Evolutionary conservation across 345 rosid species (phyloP).

Genomic region (Moricandia arvensis): DNA sequence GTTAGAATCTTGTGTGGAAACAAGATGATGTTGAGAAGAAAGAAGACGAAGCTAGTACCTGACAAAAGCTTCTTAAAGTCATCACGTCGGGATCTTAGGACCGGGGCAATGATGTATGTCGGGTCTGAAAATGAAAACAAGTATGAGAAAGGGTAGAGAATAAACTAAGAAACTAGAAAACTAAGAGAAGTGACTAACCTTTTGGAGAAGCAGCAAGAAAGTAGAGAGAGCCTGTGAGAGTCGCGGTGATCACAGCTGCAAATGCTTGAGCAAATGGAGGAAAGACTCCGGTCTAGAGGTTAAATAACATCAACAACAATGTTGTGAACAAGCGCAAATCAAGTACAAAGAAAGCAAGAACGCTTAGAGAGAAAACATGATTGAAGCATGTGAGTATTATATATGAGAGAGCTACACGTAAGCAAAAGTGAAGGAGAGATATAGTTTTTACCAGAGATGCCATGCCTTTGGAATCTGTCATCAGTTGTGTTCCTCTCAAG

Average conservation of each 20-base stretch:
- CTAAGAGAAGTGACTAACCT: constrained; percentile 43
- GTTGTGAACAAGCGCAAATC: no score
- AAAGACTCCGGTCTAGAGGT: constrained; percentile 80
- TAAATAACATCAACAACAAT: constrained; percentile 18
- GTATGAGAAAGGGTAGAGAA: constrained; percentile 12
- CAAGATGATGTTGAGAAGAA: no score
- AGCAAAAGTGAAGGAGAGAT: not conserved
- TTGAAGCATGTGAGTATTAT: no score
- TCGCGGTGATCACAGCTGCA: constrained; percentile 91
- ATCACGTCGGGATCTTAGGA: constrained; percentile 61
- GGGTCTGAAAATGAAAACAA: constrained; percentile 65
- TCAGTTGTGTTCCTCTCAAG: constrained; percentile 68
- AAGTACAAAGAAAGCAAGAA: no score
- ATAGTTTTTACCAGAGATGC: constrained; percentile 71
- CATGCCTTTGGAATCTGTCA: constrained; percentile 72
- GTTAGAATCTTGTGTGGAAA: no score
- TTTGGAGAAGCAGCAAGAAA: constrained; percentile 87
- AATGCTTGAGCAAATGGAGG: constrained; percentile 97
- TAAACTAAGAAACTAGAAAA: not conserved
- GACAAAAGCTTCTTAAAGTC: constrained; percentile 85
- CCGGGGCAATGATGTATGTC: constrained; percentile 82
- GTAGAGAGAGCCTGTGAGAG: constrained; percentile 88
- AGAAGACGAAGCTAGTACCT: constrained; percentile 45
- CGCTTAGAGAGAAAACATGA: no score
- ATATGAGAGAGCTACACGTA: no score